Base-by-base conservation (phyloP, 495 filamentous ascomycete genomes). In the Hypoxylon subgilvum region DNA sequence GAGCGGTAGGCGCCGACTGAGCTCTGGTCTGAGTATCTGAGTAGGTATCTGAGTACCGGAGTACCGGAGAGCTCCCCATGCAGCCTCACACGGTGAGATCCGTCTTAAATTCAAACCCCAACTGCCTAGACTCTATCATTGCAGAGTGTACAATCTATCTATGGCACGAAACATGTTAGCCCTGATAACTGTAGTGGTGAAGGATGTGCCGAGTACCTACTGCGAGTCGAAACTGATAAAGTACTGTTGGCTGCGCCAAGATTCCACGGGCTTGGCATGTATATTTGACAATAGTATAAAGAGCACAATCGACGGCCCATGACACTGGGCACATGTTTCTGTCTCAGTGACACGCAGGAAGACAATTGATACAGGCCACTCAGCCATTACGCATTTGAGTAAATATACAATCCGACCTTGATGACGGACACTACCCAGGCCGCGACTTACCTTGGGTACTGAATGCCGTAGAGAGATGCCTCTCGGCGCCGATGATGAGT, bases 401-500 rank as follows among this genome's bases (percentile, higher is more conserved):
- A 13, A 34, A 6, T 31, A 47, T 22, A 48, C 14, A 7, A 25
- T 10, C 21, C 36, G 22, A 30, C 27, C 39, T 14, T 43, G 9
- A 6, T 30, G 21, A 49, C 39, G 19, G 47, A 49, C 42, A 53
- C 44, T 12, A 41, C 32, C 18, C 27, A 34, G 42, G 18, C 38
- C 13, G 21, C 42, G 18, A 34, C 61, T 64, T 45, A 58, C 61
- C 44, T 54, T 40, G n/a, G n/a, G n/a, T n/a, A 17, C 13, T 42
- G 22, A 40, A 49, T 2, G 12, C 25, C 49, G 36, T 14, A 22
- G 27, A 6, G 10, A 13, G 21, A 8, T 48, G 13, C 44, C 9
- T 49, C 40, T 49, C 48, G 42, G 42, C 25, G 42, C 36, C 47
- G 52, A 10, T 13, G 28, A 14, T 63, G 12, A 27, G 16, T 40